These are phyloP conservation scores for Narthecium ossifragum DNA, from an alignment of 106 monocot species.

Conservation along the genomic window DNA sequence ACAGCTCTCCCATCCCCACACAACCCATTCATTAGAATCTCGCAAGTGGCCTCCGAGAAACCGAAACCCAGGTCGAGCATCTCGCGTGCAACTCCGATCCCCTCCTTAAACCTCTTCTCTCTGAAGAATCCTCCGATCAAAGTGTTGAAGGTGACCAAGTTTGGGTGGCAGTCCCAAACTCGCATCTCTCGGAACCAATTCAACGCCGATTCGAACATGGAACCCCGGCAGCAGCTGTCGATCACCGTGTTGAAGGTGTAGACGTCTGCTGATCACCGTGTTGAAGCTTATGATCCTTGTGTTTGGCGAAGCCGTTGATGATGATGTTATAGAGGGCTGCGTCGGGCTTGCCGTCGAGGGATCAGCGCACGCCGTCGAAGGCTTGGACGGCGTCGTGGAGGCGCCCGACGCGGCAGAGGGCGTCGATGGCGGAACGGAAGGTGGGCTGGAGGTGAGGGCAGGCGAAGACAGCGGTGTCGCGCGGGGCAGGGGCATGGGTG, in stretches of 20 bases:
- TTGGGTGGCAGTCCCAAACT: slow-evolving; percentile 33
- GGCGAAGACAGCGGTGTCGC: slow-evolving; percentile 52
- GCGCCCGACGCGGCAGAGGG: slow-evolving; percentile 30
- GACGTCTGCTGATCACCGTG: slow-evolving; percentile 58
- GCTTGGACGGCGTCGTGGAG: slow-evolving; percentile 30
- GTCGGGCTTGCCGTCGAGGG: slow-evolving; percentile 35
- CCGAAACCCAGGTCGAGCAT: slow-evolving; percentile 66
- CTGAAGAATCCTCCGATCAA: slow-evolving; percentile 59
- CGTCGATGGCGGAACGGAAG: slow-evolving; percentile 38
- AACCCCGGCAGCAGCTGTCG: slow-evolving; percentile 20
- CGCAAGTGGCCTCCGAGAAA: slow-evolving; percentile 46
- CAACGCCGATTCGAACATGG: slow-evolving; percentile 32
- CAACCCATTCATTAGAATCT: slow-evolving; percentile 72
- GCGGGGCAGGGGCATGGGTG: slow-evolving; percentile 69
- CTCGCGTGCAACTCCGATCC: slow-evolving; percentile 57
- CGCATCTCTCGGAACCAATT: slow-evolving; percentile 62
- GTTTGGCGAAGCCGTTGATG: slow-evolving; percentile 32
- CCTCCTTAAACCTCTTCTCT: slow-evolving; percentile 42
- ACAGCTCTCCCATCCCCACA: slow-evolving; percentile 26
- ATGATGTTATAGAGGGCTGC: slow-evolving; percentile 58
- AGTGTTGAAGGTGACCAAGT: slow-evolving; percentile 75
- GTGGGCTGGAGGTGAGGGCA: slow-evolving; percentile 50
- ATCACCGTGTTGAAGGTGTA: slow-evolving; percentile 78
- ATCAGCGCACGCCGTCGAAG: slow-evolving; percentile 25
- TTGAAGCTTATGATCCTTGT: slow-evolving; percentile 15